These are phyloP conservation scores for Xylariaceae sp. DNA, from an alignment of 2,329 filamentous ascomycete species.

Conservation along the genomic window DNA sequence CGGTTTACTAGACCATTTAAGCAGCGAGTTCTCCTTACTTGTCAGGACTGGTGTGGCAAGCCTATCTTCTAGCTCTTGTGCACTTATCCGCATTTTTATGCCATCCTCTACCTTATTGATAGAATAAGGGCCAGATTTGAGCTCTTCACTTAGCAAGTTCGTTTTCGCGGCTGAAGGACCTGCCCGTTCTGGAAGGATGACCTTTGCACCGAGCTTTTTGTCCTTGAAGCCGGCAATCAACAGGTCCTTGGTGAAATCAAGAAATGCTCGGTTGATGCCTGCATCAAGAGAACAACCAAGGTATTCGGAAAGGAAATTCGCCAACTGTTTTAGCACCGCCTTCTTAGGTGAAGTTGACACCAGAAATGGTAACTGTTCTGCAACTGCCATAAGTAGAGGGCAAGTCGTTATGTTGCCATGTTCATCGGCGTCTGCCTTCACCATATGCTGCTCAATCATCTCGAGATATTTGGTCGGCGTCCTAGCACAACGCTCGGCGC, in stretches of 20 bases:
- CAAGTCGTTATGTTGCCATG: constrained; percentile 52
- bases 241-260: constrained; percentile 52
- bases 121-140: background rate
- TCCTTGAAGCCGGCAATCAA: constrained; percentile 46
- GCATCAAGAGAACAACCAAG: constrained; percentile 60
- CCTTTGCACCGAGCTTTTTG: constrained; percentile 45
- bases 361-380: constrained; percentile 79
- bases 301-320: constrained; percentile 63
- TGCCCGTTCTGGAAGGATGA: constrained; percentile 31
- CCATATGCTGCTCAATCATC: constrained; percentile 53
- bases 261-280: constrained; percentile 54
- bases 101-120: constrained; percentile 10
- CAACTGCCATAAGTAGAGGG: constrained; percentile 70
- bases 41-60: constrained; percentile 56
- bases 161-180: constrained; percentile 7
- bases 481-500: constrained; percentile 73
- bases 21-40: constrained; percentile 58
- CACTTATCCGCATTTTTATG: constrained; percentile 35
- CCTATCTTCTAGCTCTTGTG: constrained; percentile 56
- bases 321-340: constrained; percentile 53
- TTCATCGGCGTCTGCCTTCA: constrained; percentile 36
- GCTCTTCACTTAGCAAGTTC: background rate
- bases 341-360: constrained; percentile 55
- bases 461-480: constrained; percentile 86
- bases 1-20: constrained; percentile 76